Base-by-base conservation (phyloP, 768 basidiomycete genomes). In the Tylopilus intermedius region DNA sequence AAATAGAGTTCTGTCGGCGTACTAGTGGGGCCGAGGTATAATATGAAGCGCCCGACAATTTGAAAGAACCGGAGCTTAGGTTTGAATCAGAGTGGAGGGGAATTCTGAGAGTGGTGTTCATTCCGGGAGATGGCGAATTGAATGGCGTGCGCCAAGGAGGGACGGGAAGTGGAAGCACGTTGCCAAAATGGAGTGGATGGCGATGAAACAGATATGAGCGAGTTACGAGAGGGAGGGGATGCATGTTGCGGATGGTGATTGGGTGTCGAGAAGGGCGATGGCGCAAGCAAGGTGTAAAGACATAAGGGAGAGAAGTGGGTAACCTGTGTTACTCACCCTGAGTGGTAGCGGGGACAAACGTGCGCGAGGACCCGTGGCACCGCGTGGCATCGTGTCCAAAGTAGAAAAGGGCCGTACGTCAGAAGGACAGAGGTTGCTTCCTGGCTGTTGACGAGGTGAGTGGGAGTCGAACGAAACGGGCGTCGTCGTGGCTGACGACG, bases 361-460 rank as follows among this genome's bases (percentile, higher is more conserved):
- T 69, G 67, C 69, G 69, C 65, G 14, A 50, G 56, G 69, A 69
- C 67, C 69, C 67, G 42, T 65, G 69, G 46, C 69, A 69, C 69
- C 67, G 65, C 57, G 21, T 51, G 50, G 51, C 54, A 55, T 59
- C 54, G 58, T 55, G 64, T 47, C 21, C 4, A 14, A 4, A 30
- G 43, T 67, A 63, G 62, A 68, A 69, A 71, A 48, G 57, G 57
- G 41, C 39, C 37, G 54, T 47, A 53, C 53, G 58, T 56, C 56
- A 56, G 37, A 49, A 9, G 18, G n/a, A 6, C 9, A 14, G 49
- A 38, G 46, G 54, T 40, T 41, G 41, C 43, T 62, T 66, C 58
- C 51, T 46, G n/a, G 46, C 43, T 37, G 37, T 47, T 49, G 47
- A 33, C 39, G 44, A 56, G 62, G 64, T 67, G 57, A 56, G 64